Evolutionary conservation across 2,329 filamentous ascomycete genomes (phyloP), one percentile per base, ranked within the genome.

Genomic region (Orbilia brochopaga): DNA sequence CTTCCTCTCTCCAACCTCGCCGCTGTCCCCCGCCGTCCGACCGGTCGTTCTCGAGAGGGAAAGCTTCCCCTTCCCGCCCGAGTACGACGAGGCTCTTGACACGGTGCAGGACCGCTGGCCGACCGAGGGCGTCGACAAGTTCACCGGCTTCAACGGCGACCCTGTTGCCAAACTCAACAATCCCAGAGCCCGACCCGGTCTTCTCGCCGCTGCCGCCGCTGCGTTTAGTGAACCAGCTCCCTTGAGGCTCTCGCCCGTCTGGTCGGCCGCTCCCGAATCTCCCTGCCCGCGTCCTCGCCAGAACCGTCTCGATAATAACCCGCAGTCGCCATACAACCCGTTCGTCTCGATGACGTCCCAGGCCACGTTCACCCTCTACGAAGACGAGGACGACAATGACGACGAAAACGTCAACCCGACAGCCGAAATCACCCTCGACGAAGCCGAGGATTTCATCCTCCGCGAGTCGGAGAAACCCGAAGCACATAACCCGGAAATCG

Each of bases 351-450:
- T 74, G 48, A 75, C 74, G 51, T 73, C 74, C 21, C 75, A 77
- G 61, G 44, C 56, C 7, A 75, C 75, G 19, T 73, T 77, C 60
- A 75, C 75, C 15, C 70, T 77, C 17, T 77, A 77, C 67, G 76
- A 77, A 48, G 76, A 77, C 53, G 75, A 75, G 21, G 74, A 75
- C 23, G 74, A 74, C 27, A 62, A 77, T 52, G 75, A 75, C 17
- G 74, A 75, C 23, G 74, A 74, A 21, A 62, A 61, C 30, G 56
- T 63, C 48, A 56, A n/a, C 51, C 5, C 30, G 27, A 35, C 37
- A 24, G 58, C 58, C 40, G 54, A 56, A 35, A 1, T 44, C n/a
- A 3, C 21, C n/a, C 2, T 53, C n/a, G 58, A 63, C 32, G 51
- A 64, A 11, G 59, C 54, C 4, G 65, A 63, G n/a, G 42, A 62